Evolutionary conservation across 2,329 filamentous ascomycete genomes (phyloP), one percentile per base, ranked within the genome.

Genomic region (Nigrograna mackinnonii): DNA sequence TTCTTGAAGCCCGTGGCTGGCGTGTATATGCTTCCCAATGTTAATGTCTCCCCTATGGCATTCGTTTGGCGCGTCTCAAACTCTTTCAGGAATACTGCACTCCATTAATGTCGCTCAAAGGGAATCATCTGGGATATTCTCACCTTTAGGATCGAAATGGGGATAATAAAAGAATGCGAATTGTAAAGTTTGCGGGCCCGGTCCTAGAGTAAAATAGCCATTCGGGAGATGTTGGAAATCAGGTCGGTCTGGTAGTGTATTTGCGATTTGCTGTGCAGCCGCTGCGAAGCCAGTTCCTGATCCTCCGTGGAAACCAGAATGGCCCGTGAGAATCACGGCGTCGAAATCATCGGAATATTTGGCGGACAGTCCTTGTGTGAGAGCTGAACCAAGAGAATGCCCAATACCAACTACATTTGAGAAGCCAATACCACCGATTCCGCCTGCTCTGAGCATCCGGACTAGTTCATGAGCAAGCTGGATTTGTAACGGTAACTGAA

Each of bases 251-350:
- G 34, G 24, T 21, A 48, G 21, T 12, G 36, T 46, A 28, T 42
- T 43, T 13, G 39, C 43, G 21, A 49, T 49, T 18, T 46, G 43
- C 22, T 33, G 39, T 21, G 65, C 62, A 17, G 55, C 39, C 14
- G 50, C 55, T 4, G 52, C 36, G 28, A 53, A 24, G 53, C 57
- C 60, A 13, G 22, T 35, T 6, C 9, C 28, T 9, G 47, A 42
- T 35, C 46, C 50, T 17, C 52, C 49, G 14, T 41, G 22, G 35
- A 64, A 60, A 37, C 40, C 36, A 9, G 59, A 58, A 52, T 66
- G 67, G 20, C 71, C 70, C 2, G 68, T 69, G 6, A 73, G 49
- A 39, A 70, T 60, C 17, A 67, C 54, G 30, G 63, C 70, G 48
- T 71, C 61, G 37, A 68, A 54, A 28, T 58, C 58, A 16, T 37